Percentiles rank a stretch among this genome's conserved stretches.
These are phyloP conservation scores for Coprinopsis marcescibilis DNA, from an alignment of 768 basidiomycete genomes.

Conservation along the genomic window DNA sequence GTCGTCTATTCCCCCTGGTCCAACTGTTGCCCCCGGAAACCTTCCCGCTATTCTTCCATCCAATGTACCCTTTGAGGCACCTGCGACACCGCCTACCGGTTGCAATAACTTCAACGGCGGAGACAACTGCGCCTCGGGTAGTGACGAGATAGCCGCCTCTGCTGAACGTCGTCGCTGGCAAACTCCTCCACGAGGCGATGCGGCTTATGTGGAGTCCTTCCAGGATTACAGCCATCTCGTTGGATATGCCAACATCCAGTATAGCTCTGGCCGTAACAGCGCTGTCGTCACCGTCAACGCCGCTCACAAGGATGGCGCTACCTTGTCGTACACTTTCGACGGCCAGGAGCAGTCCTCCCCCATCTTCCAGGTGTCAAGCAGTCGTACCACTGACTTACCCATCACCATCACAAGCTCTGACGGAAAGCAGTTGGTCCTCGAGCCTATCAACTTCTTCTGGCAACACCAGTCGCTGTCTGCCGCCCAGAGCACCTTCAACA, in stretches of 20 bases:
- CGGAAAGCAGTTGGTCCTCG: constrained; percentile 7
- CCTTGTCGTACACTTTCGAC: constrained; percentile 4
- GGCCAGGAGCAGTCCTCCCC: constrained; percentile 4
- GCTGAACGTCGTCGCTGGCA: constrained; percentile 11
- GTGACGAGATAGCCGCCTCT: constrained; percentile 1
- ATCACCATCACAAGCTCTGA: constrained; percentile 8
- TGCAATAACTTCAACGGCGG: constrained; percentile 9
- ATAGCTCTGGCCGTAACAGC: constrained; percentile 5
- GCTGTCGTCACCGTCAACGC: constrained; percentile 9
- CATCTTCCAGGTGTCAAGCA: constrained; percentile 5
- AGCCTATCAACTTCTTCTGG: constrained; percentile 10
- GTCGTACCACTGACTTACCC: not conserved
- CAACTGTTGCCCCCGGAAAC: not conserved
- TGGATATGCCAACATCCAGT: constrained; percentile 9
- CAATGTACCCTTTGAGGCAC: not conserved
- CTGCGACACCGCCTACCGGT: constrained; percentile 3
- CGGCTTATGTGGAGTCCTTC: constrained; percentile 6
- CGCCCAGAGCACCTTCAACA: constrained; percentile 8
- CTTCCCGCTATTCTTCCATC: not conserved
- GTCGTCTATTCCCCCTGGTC: not conserved
- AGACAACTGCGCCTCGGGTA: constrained; percentile 2
- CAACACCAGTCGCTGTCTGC: constrained; percentile 6
- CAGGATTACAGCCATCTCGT: constrained; percentile 11
- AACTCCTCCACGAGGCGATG: constrained; percentile 7
- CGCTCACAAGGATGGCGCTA: not conserved